These are phyloP conservation scores for Aspergillus neotritici DNA, from an alignment of 2,329 filamentous ascomycete genomes.

Conservation along the genomic window DNA sequence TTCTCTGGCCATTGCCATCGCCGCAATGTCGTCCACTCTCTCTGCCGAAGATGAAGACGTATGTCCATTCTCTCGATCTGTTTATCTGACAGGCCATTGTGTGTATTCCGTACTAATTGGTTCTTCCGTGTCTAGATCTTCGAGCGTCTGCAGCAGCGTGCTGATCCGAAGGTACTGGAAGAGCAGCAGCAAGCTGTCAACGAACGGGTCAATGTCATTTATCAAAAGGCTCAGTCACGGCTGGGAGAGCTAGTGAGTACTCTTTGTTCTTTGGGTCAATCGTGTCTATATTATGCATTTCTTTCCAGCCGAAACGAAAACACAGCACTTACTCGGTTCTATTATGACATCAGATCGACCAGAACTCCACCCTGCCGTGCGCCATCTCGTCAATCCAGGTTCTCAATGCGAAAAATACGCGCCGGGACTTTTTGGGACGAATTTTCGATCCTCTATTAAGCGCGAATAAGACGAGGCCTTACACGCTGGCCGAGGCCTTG, in stretches of 20 bases:
- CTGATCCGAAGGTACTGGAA: conserved; percentile 55
- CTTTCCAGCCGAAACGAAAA: too few species aligned
- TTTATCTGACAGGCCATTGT: background rate
- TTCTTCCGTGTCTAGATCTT: conserved; percentile 28
- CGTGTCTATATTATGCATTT: too few species aligned
- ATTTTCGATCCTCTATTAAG: conserved; percentile 73
- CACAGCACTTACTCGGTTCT: conserved; percentile 4
- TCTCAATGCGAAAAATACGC: conserved; percentile 76
- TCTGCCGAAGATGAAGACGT: conserved; percentile 41
- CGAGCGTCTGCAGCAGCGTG: conserved; percentile 42
- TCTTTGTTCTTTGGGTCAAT: conserved; percentile 1
- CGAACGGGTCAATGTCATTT: conserved; percentile 53
- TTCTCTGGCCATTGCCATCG: conserved; percentile 29
- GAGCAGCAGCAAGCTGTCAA: conserved; percentile 57
- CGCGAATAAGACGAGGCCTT: conserved; percentile 59
- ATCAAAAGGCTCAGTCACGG: conserved; percentile 58
- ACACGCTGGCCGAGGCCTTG: conserved; percentile 75
- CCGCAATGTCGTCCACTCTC: conserved; percentile 41
- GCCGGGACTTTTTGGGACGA: conserved; percentile 73
- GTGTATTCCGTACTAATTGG: too few species aligned
- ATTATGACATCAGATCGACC: conserved; percentile 54
- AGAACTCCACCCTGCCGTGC: conserved; percentile 81
- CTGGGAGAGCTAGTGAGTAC: conserved; percentile 58
- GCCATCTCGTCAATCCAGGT: conserved; percentile 81
- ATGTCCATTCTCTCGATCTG: conserved; percentile 5